Base-by-base conservation (phyloP, 352 stramenopile genomes). In the Phytophthora citricola region DNA sequence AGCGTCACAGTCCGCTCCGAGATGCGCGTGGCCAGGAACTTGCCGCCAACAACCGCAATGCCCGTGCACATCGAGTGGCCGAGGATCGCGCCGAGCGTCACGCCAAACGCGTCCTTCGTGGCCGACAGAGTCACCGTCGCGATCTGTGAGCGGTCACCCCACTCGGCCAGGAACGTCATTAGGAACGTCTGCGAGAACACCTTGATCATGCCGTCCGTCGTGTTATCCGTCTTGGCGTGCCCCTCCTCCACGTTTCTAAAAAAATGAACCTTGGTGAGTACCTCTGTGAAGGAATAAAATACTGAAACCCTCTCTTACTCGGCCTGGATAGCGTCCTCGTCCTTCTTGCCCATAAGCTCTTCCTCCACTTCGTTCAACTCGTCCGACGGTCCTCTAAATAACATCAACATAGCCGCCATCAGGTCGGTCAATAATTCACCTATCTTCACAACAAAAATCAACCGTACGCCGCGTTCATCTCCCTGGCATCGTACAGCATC, bases 91-190 rank as follows among this genome's bases (percentile, higher is more conserved):
- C 98, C 98, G 36, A 99, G 83, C 32, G 95, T 99, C 22, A 99
- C 97, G 24, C 92, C 94, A 46, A 97, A 94, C 34, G 91, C 87
- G 57, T 98, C 92, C 68, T 99, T 99, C 38, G 95, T 95, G 2
- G 97, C 93, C 26, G 95, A 97, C 50, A 99, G 77, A 47, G 98
- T 98, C 72, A 99, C 98, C 3, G 98, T 99, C 38, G 98, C 98
- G 74, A 99, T 99, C 74, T 99, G 97, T 29, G 95, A 99, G 32
- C 98, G 95, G 81, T 99, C 98, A 14, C 98, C 97, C 97, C 97
- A 99, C 76, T 99, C 97, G 0, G 98, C 97, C 54, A 99, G 76
- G 70, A 99, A 99, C 32, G 97, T 99, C 71, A 99, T 90, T 43
- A 97, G 93, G 66, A 99, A 98, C 36, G 96, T 90, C 75, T 98